phyloP scores from a whole-genome alignment of 2,329 filamentous ascomycete genomes.

The Diaporthe longicolla region DNA sequence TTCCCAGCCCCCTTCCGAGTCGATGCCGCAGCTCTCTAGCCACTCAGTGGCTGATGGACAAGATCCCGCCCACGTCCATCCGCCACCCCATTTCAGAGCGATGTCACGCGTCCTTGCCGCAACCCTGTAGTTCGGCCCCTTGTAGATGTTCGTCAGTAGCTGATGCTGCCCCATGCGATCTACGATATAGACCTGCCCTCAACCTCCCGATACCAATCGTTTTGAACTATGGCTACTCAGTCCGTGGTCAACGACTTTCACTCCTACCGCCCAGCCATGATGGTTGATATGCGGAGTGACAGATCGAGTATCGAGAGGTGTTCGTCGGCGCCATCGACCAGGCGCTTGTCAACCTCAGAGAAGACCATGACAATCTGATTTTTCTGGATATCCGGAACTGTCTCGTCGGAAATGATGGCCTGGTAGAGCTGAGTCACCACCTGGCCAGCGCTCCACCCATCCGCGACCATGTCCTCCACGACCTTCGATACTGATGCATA shows the following conservation, averaged over 20 bases:
- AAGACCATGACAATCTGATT: conserved; percentile 91
- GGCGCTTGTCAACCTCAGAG: conserved; percentile 92
- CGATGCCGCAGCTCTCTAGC: background rate
- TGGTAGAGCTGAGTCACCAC: conserved; percentile 86
- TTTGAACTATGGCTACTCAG: background rate
- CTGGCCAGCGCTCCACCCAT: conserved; percentile 96
- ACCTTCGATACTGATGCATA: conserved; percentile 84
- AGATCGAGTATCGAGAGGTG: conserved; percentile 92
- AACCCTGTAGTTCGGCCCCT: background rate
- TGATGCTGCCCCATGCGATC: background rate
- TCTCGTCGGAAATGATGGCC: conserved; percentile 85
- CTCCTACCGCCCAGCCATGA: conserved; percentile 67
- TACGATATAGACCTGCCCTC: background rate
- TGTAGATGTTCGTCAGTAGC: background rate
- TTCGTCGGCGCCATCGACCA: conserved; percentile 96
- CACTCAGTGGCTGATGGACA: background rate
- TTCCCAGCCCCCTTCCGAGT: background rate
- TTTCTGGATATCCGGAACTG: conserved; percentile 87
- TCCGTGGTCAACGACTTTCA: background rate
- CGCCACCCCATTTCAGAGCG: background rate
- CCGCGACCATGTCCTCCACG: conserved; percentile 91
- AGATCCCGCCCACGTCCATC: background rate
- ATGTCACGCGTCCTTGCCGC: background rate
- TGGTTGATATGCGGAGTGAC: conserved; percentile 82
- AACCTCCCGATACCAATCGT: background rate